Evolutionary conservation across 129 eudicot species (phyloP).

Genomic region (Mikania micrantha): DNA sequence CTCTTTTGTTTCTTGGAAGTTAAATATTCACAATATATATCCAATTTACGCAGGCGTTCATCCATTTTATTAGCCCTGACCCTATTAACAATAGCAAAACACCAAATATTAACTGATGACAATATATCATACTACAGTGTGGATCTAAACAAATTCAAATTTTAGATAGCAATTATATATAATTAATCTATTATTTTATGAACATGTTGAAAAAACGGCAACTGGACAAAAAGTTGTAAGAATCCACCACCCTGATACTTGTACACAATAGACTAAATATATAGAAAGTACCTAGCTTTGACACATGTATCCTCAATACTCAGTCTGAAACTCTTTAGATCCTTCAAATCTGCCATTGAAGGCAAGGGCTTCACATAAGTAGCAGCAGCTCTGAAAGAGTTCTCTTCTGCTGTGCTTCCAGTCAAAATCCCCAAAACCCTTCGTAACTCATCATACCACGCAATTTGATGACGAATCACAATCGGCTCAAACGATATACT

Average conservation of each 20-base stretch:
- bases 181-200: not conserved
- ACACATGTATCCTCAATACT: conserved; percentile 44
- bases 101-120: conserved; percentile 3
- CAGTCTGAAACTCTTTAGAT: conserved; percentile 48
- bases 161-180: conserved; percentile 1
- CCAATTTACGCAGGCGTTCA: conserved; percentile 52
- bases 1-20: conserved; percentile 58
- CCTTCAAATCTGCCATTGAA: conserved; percentile 40
- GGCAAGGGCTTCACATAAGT: conserved; percentile 44
- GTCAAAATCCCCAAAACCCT: conserved; percentile 46
- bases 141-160: not conserved
- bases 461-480: conserved; percentile 34
- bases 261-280: not conserved
- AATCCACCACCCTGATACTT: conserved; percentile 1
- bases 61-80: conserved; percentile 56
- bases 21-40: conserved; percentile 40
- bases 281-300: conserved; percentile 61
- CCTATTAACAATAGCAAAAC: conserved; percentile 35
- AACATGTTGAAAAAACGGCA: not conserved
- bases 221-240: not conserved
- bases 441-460: conserved; percentile 45
- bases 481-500: conserved; percentile 60
- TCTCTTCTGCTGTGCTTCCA: conserved; percentile 47
- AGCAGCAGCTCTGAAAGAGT: conserved; percentile 36
- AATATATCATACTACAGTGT: conserved; percentile 6